Conservation (phyloP, 192 early-diverging fungal species). For the Chytriomyces confervae region DNA sequence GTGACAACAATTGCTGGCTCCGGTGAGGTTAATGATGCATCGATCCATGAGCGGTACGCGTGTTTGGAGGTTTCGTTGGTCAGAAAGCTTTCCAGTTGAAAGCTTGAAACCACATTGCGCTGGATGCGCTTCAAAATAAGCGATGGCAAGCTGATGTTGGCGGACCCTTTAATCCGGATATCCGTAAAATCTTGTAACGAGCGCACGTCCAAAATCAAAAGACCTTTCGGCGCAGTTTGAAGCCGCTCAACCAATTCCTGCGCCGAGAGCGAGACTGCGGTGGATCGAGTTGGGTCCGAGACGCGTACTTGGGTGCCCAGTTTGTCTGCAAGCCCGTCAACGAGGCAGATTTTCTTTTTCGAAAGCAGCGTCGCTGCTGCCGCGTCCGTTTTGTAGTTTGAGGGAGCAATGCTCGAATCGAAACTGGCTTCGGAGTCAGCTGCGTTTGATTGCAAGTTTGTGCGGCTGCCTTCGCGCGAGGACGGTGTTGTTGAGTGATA, state of each 20-base stretch:
- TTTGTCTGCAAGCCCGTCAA: background rate
- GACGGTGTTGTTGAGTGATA: background rate
- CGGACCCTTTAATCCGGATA: slow-evolving; percentile 35
- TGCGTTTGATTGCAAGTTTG: background rate
- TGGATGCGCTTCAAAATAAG: slow-evolving; percentile 53
- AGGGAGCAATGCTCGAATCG: background rate
- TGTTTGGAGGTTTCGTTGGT: slow-evolving; percentile 30
- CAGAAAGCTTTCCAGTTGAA: slow-evolving; percentile 48
- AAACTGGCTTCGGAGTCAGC: background rate
- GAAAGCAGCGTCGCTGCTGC: background rate
- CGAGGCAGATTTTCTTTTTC: background rate
- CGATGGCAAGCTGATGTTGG: slow-evolving; percentile 45
- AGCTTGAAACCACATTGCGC: slow-evolving; percentile 24
- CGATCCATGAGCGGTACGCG: slow-evolving; percentile 41
- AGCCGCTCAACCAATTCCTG: slow-evolving; percentile 1
- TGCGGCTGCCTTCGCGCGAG: background rate
- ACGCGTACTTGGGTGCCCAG: background rate
- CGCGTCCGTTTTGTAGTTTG: no score
- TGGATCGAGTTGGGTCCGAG: background rate
- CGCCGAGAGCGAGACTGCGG: background rate
- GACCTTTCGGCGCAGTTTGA: background rate
- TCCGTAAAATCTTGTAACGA: slow-evolving; percentile 30
- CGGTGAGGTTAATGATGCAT: background rate
- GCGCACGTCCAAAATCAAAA: slow-evolving; percentile 43
- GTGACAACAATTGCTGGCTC: slow-evolving; percentile 22